phyloP scores from a whole-genome alignment of 2,329 filamentous ascomycete genomes.

The Fusarium sp. region DNA sequence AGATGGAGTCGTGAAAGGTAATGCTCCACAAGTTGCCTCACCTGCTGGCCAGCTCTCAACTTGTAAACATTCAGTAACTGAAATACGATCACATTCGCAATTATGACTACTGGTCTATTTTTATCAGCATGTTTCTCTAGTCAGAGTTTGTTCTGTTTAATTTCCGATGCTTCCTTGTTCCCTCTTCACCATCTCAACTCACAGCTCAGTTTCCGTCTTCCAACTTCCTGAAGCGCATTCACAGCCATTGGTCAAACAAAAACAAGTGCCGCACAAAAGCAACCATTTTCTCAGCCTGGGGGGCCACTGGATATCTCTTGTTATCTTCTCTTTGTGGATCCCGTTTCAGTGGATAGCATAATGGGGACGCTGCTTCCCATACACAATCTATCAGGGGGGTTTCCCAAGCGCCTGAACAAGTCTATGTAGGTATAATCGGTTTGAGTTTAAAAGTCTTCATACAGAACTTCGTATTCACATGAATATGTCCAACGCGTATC shows the following conservation, averaged over 20 bases:
- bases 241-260: not conserved
- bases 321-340: not conserved
- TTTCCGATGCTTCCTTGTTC: not conserved
- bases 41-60: not conserved
- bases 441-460: not conserved
- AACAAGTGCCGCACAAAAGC: not conserved
- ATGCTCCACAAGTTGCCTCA: not conserved
- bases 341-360: not conserved
- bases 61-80: not conserved
- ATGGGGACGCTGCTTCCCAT: not conserved
- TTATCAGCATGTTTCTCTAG: not conserved
- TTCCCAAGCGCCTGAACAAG: not conserved
- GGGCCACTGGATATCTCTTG: not conserved
- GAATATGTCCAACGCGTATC: not conserved
- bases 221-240: not conserved
- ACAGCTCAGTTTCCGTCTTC: not conserved
- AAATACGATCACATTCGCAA: not conserved
- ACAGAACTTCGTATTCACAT: not conserved
- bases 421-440: not conserved
- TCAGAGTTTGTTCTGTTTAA: not conserved
- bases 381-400: not conserved
- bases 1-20: not conserved
- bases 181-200: not conserved
- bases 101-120: not conserved
- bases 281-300: not conserved